Evolutionary conservation across 306 rosid genomes (phyloP), one percentile per base, ranked within the genome.

Genomic region (Prunus kanzakura): DNA sequence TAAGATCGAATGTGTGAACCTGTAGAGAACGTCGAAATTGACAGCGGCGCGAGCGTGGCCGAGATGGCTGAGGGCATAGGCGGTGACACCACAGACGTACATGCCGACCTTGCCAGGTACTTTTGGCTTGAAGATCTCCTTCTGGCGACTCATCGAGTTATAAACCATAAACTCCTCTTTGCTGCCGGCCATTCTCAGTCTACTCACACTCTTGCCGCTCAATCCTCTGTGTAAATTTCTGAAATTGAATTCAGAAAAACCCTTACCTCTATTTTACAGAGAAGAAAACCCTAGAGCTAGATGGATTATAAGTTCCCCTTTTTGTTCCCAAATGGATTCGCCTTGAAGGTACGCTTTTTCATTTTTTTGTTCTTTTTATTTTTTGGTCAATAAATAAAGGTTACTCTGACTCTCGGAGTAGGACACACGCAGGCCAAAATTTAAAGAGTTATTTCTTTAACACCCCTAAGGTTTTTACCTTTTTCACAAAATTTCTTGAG

Each of bases 21-120:
- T 89, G 88, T 46, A 92, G 56, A 95, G 93, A 72, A 95, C 86
- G 22, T 95, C 99, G 64, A 91, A 92, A 46, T 86, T 89, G 82
- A 95, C 91, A 23, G 97, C 97, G 32, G 97, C 97, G 27, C 97
- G 96, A 47, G 96, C 99, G 73, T 95, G 99, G 74, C 98, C 98
- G 25, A 93, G 85, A 79, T 93, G 98, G 82, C 99, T 95, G 76
- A 78, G 88, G 62, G 88, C 98, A 57, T 90, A 95, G 49, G 97
- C 90, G 15, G 98, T 95, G 76, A 95, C 89, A 8, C 98, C 98
- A 47, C 98, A 92, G 5, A 95, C 96, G 74, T 95, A 95, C 97
- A 95, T 90, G 55, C 86, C 81, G 76, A 89, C 97, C 80, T 87
- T 85, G 57, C 92, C 91, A 0, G 92, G 82, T n/a, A 61, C 85